Conservation (phyloP, 345 rosid species). For the Aquilaria malaccensis region DNA sequence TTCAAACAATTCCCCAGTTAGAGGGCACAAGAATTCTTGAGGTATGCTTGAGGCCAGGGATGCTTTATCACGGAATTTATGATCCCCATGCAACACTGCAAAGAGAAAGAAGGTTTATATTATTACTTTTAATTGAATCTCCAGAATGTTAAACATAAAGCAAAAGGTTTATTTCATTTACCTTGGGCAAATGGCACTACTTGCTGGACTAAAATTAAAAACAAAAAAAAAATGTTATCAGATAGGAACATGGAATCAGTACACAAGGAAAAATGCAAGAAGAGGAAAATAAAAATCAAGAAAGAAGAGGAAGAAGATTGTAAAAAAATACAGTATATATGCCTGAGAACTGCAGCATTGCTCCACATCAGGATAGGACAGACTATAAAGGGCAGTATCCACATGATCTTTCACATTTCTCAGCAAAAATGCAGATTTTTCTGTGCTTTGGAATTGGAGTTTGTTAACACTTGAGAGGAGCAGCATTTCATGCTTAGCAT, state of each 20-base stretch:
- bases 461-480: constrained; percentile 21
- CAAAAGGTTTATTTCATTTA: constrained; percentile 17
- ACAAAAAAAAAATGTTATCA: background rate
- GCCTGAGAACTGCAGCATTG: background rate
- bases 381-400: constrained; percentile 13
- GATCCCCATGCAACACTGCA: constrained; percentile 25
- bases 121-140: background rate
- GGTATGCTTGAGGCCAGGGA: constrained; percentile 29
- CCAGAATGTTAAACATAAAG: constrained; percentile 3
- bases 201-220: constrained; percentile 20
- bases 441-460: constrained; percentile 26
- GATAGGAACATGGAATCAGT: background rate
- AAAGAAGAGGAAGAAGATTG: background rate
- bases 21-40: constrained; percentile 44
- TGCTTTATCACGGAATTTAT: constrained; percentile 20
- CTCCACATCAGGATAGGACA: constrained; percentile 15
- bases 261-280: background rate
- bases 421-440: constrained; percentile 29
- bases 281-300: background rate
- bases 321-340: background rate
- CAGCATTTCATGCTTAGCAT: constrained; percentile 5
- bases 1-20: constrained; percentile 42
- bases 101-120: background rate
- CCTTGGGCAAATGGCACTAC: constrained; percentile 21
- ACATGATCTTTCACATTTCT: constrained; percentile 14